These are phyloP conservation scores for Phytophthora litchii DNA, from an alignment of 352 stramenopile species.

Conservation along the genomic window DNA sequence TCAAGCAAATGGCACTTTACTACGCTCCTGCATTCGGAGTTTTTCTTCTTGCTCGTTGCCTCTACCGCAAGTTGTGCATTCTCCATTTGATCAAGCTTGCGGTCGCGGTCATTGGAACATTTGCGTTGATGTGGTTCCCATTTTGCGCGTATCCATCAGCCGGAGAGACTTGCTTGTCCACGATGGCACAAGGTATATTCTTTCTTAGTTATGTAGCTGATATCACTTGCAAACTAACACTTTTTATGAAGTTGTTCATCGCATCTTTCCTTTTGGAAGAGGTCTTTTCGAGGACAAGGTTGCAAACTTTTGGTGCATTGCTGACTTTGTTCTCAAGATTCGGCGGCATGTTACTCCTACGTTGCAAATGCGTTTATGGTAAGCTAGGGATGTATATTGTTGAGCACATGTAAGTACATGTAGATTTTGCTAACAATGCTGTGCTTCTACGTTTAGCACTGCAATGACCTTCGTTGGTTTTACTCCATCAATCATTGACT, in stretches of 20 bases:
- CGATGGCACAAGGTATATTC: constrained; percentile 66
- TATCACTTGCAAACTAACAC: not conserved
- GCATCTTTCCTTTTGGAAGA: constrained; percentile 96
- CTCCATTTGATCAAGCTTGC: constrained; percentile 76
- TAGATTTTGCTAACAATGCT: constrained; percentile 6
- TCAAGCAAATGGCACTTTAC: constrained; percentile 99
- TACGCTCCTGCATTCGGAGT: constrained; percentile 95
- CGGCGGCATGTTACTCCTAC: constrained; percentile 48
- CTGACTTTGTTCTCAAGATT: constrained; percentile 86
- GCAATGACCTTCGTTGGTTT: constrained; percentile 86
- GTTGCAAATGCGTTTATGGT: constrained; percentile 82
- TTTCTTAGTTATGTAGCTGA: not conserved
- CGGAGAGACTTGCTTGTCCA: constrained; percentile 59
- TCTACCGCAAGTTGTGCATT: constrained; percentile 56
- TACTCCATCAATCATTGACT: constrained; percentile 80
- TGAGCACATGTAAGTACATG: not conserved
- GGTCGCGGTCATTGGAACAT: constrained; percentile 90
- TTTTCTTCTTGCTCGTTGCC: constrained; percentile 91
- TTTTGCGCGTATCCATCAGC: constrained; percentile 74
- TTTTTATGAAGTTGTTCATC: constrained; percentile 76
- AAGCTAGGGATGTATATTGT: constrained; percentile 5
- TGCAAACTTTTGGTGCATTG: constrained; percentile 95
- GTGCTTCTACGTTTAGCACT: constrained; percentile 46
- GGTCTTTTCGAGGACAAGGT: constrained; percentile 99
- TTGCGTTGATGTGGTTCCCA: constrained; percentile 91